Base-by-base conservation (phyloP, 768 basidiomycete species). In the Wakefieldia striispora region DNA sequence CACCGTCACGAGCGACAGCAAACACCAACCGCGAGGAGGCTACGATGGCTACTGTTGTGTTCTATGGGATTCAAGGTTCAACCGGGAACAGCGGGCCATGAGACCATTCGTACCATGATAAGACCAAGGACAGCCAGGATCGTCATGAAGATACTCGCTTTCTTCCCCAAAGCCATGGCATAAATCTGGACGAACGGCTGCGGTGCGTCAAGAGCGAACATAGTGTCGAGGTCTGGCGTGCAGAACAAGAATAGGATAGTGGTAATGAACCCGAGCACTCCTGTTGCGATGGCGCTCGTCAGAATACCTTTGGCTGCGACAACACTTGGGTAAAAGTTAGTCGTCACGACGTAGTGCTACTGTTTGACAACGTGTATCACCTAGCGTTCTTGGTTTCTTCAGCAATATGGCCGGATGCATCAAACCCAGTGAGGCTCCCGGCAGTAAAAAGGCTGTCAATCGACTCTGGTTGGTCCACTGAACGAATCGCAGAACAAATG, bases 151-250 rank as follows among this genome's bases (percentile, higher is more conserved):
- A 90, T 75, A 58, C 88, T 86, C 0, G 82, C 83, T 12, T 82
- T 83, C 61, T 78, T 84, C 7, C 93, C 93, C 4, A 95, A 69
- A 1, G 94, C 91, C 46, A 91, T 69, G 1, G 84, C 84, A 64
- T 94, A 95, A 12, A 97, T 75, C 57, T 85, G 87, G 12, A 95
- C 92, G 56, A 95, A 97, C 0, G 94, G 93, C 61, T 97, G 92
- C 0, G 93, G 93, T 0, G 92, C 90, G 24, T 80, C 70, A 17
- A 95, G 74, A 4, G 83, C 69, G 64, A 92, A 93, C 24, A 94
- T 69, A 0, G 79, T 77, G 57, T 90, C 78, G 51, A 91, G 74
- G 60, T 88, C 83, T 3, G 91, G 91, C 3, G 83, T 85, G 68
- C 89, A 92, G 66, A 91, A 93, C 29, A 94, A 70, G 72, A 91